Conservation (phyloP, 2,329 filamentous ascomycete genomes). For the Fusarium concolor region DNA sequence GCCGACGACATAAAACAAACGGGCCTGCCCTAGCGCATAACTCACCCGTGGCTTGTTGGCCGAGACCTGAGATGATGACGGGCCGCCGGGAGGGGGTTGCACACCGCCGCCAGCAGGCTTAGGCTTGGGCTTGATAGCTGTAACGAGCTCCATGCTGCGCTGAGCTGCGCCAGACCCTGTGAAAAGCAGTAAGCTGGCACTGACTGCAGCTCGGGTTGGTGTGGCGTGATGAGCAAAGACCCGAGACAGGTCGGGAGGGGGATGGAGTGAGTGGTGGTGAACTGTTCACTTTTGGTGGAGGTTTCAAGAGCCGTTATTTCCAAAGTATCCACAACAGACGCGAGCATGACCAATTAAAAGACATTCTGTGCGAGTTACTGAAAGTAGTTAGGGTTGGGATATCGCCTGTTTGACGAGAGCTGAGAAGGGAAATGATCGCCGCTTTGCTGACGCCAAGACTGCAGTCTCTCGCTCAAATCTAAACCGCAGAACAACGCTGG, state of each 20-base stretch:
- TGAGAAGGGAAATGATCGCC: constrained; percentile 1
- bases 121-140: background rate
- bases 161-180: background rate
- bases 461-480: background rate
- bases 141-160: background rate
- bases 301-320: background rate
- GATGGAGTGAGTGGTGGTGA: constrained; percentile 1
- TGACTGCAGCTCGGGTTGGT: background rate
- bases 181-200: too few relatives aligned
- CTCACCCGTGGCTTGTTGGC: constrained; percentile 5
- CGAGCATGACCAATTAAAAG: constrained; percentile 30
- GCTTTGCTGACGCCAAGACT: background rate
- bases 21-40: background rate
- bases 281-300: constrained; percentile 2
- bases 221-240: background rate
- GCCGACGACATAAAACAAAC: constrained; percentile 3
- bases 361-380: constrained; percentile 25
- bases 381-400: constrained; percentile 5
- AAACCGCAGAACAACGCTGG: background rate
- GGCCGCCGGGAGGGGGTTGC: background rate
- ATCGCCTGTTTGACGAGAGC: background rate
- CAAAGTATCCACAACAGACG: background rate
- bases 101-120: background rate
- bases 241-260: background rate
- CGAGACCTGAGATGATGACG: constrained; percentile 1